A percentile compares a stretch with the other conserved stretches of the same genome.
Conservation (phyloP, 805 yeast species). For the Wickerhamomyces bisporus region DNA sequence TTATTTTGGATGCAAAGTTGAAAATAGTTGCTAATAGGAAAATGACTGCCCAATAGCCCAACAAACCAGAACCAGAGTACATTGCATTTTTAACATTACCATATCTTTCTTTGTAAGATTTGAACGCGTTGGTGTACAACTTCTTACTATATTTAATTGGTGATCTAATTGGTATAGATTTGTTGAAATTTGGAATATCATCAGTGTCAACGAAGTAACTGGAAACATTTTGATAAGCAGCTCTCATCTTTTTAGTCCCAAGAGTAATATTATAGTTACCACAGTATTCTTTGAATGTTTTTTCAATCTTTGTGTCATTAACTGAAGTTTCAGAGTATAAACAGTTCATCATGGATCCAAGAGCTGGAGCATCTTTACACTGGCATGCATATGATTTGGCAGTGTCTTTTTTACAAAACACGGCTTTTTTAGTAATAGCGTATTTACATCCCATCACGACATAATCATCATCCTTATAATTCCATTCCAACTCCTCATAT, state of each 20-base stretch:
- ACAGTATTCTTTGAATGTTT: slow-evolving; percentile 18
- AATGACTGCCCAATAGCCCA: slow-evolving; percentile 42
- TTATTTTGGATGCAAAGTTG: slow-evolving; percentile 1
- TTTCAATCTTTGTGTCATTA: slow-evolving; percentile 1
- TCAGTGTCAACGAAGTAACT: slow-evolving; percentile 29
- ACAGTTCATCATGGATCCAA: background rate
- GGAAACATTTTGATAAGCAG: slow-evolving; percentile 36
- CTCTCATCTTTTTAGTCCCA: slow-evolving; percentile 29
- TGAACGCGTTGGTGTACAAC: slow-evolving; percentile 18
- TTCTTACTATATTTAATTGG: slow-evolving; percentile 29
- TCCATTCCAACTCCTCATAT: background rate
- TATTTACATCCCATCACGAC: background rate
- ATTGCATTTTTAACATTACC: slow-evolving; percentile 35
- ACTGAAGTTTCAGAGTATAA: background rate
- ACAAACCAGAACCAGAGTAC: slow-evolving; percentile 35
- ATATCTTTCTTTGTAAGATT: slow-evolving; percentile 22
- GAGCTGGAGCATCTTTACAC: background rate
- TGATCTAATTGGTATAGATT: slow-evolving; percentile 23
- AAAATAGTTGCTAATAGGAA: slow-evolving; percentile 32
- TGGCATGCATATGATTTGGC: background rate
- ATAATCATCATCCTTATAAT: background rate
- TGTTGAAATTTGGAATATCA: slow-evolving; percentile 26
- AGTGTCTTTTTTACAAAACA: background rate
- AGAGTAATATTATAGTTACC: slow-evolving; percentile 14
- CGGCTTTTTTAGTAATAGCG: background rate